A percentile compares a stretch with the other conserved stretches of the same genome.
phyloP scores from a whole-genome alignment of 2,329 filamentous ascomycete species.

The Ploettnerulaceae sp. region DNA sequence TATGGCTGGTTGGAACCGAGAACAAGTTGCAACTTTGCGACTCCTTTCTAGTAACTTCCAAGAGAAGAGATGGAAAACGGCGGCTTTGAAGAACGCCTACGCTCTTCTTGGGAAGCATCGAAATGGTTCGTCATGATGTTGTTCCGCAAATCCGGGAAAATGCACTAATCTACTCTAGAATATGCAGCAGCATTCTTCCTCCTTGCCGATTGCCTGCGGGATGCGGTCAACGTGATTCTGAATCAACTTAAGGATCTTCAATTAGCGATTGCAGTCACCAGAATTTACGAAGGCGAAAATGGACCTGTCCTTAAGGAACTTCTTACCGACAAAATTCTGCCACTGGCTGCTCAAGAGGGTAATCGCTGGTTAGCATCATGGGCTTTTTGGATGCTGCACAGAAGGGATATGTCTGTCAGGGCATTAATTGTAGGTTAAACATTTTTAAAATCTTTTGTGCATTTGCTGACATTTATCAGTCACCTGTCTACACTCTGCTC shows the following conservation, averaged over 20 bases:
- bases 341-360: slow-evolving; percentile 70
- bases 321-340: slow-evolving; percentile 73
- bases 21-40: slow-evolving; percentile 74
- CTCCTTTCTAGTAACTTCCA: slow-evolving; percentile 88
- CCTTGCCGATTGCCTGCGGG: slow-evolving; percentile 75
- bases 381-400: slow-evolving; percentile 88
- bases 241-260: slow-evolving; percentile 86
- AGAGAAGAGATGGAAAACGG: slow-evolving; percentile 79
- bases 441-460: neutral
- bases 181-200: slow-evolving; percentile 97
- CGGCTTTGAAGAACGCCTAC: slow-evolving; percentile 93
- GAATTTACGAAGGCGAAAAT: slow-evolving; percentile 83
- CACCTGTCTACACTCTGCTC: slow-evolving; percentile 70
- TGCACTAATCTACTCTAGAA: slow-evolving; percentile 44
- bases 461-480: slow-evolving; percentile 43
- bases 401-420: slow-evolving; percentile 78
- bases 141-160: slow-evolving; percentile 5
- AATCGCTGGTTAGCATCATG: slow-evolving; percentile 94
- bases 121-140: slow-evolving; percentile 55
- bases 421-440: slow-evolving; percentile 63
- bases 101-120: slow-evolving; percentile 85
- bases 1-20: slow-evolving; percentile 84
- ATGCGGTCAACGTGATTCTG: slow-evolving; percentile 80
- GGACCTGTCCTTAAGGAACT: slow-evolving; percentile 69
- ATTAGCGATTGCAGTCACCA: slow-evolving; percentile 79